These are phyloP conservation scores for Artomyces pyxidatus DNA, from an alignment of 768 basidiomycete species.

Conservation along the genomic window DNA sequence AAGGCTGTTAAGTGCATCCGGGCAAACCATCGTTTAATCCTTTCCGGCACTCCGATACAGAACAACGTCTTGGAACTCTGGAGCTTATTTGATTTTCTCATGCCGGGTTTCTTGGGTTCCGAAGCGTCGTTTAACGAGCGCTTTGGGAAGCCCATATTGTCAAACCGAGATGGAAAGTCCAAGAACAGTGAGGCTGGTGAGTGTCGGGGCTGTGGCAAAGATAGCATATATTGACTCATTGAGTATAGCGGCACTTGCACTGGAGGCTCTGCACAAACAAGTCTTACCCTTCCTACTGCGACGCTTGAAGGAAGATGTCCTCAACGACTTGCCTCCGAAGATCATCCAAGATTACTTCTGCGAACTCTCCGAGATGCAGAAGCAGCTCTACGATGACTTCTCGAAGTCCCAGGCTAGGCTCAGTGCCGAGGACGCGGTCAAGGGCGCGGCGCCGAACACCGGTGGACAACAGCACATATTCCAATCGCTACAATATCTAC, in stretches of 20 bases:
- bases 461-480: constrained; percentile 81
- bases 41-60: constrained; percentile 97
- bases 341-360: constrained; percentile 99
- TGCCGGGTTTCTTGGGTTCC: constrained; percentile 98
- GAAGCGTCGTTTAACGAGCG: constrained; percentile 91
- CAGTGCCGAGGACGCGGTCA: constrained; percentile 60
- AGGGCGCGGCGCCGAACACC: constrained; percentile 26
- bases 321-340: constrained; percentile 93
- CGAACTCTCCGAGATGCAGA: constrained; percentile 92
- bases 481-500: constrained; percentile 92
- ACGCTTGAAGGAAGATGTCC: constrained; percentile 93
- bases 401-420: constrained; percentile 65
- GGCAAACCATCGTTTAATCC: constrained; percentile 87
- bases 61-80: constrained; percentile 98
- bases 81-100: constrained; percentile 98
- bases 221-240: constrained; percentile 2
- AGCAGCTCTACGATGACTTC: constrained; percentile 91
- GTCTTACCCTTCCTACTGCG: constrained; percentile 96
- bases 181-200: constrained; percentile 91
- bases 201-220: constrained; percentile 19
- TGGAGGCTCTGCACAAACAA: constrained; percentile 97
- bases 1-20: constrained; percentile 89
- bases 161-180: constrained; percentile 90
- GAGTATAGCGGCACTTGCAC: constrained; percentile 72
- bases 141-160: constrained; percentile 92